These are phyloP conservation scores for Orbilia javanica DNA, from an alignment of 2,329 filamentous ascomycete genomes.

Conservation along the genomic window DNA sequence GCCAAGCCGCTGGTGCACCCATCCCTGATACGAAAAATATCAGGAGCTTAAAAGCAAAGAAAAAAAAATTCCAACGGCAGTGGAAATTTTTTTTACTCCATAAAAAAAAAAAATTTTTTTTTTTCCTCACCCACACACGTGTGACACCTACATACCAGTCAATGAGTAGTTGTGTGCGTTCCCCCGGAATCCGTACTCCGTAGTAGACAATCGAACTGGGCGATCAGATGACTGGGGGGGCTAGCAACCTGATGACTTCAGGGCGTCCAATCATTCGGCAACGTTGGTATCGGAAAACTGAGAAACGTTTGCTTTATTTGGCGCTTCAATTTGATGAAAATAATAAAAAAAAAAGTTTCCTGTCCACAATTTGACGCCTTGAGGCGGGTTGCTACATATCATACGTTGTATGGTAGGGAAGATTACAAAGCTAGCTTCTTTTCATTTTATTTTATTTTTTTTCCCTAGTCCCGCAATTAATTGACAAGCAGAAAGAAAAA, in stretches of 20 bases:
- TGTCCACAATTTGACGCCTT: too few species aligned
- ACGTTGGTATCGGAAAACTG: slow-evolving; percentile 1
- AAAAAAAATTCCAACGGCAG: slow-evolving; percentile 20
- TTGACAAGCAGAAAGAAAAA: too few species aligned
- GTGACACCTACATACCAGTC: too few species aligned
- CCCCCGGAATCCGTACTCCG: slow-evolving; percentile 7
- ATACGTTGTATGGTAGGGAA: not conserved
- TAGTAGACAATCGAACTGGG: slow-evolving; percentile 9
- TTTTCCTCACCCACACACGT: slow-evolving; percentile 2
- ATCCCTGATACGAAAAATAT: not conserved
- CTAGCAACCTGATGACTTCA: slow-evolving; percentile 18
- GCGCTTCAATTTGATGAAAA: not conserved
- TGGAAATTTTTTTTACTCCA: slow-evolving; percentile 6
- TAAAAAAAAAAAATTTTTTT: not conserved
- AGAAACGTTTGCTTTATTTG: slow-evolving; percentile 13
- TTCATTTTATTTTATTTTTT: not conserved
- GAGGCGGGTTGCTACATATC: too few species aligned
- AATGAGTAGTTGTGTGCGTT: not conserved
- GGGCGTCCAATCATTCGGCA: slow-evolving; percentile 36
- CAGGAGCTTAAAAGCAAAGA: slow-evolving; percentile 36
- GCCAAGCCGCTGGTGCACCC: not conserved
- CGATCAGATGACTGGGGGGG: slow-evolving; percentile 47
- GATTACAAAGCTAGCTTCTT: not conserved
- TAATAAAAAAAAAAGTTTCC: not conserved
- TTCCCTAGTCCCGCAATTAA: slow-evolving; percentile 16